A percentile compares a stretch with the other conserved stretches of the same genome.
Evolutionary conservation across 257 asterid genomes (phyloP).

Genomic region (Cruciata laevipes): DNA sequence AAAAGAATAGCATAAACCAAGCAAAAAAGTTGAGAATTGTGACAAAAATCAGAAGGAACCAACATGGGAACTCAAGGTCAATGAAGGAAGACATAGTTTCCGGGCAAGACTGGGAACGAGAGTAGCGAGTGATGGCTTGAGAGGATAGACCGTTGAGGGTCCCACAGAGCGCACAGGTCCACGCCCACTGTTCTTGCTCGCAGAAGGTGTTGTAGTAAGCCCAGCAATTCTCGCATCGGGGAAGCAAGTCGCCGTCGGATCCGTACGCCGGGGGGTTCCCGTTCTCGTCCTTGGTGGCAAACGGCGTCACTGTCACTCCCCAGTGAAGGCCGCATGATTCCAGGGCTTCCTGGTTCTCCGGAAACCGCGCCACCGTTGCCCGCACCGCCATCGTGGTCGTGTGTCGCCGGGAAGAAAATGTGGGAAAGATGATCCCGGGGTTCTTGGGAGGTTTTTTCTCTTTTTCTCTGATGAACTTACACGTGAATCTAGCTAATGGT

Average conservation of each 20-base stretch:
- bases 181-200: constrained; percentile 96
- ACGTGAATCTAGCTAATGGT: constrained; percentile 16
- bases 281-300: constrained; percentile 81
- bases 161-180: constrained; percentile 90
- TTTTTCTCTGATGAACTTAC: neutral
- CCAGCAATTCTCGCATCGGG: constrained; percentile 98
- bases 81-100: constrained; percentile 77
- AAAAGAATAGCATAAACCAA: neutral
- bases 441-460: constrained; percentile 4
- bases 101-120: constrained; percentile 70
- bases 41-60: constrained; percentile 3
- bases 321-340: constrained; percentile 81
- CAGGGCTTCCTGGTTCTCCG: constrained; percentile 53
- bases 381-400: constrained; percentile 78
- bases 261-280: constrained; percentile 81
- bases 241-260: constrained; percentile 69
- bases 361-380: constrained; percentile 67
- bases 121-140: constrained; percentile 56
- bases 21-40: too few relatives aligned
- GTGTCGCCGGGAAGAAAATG: neutral
- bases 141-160: constrained; percentile 77
- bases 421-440: neutral
- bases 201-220: constrained; percentile 85
- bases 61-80: constrained; percentile 84
- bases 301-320: constrained; percentile 85